Evolutionary conservation across 345 rosid species (phyloP).

Genomic region (Populus nigra): DNA sequence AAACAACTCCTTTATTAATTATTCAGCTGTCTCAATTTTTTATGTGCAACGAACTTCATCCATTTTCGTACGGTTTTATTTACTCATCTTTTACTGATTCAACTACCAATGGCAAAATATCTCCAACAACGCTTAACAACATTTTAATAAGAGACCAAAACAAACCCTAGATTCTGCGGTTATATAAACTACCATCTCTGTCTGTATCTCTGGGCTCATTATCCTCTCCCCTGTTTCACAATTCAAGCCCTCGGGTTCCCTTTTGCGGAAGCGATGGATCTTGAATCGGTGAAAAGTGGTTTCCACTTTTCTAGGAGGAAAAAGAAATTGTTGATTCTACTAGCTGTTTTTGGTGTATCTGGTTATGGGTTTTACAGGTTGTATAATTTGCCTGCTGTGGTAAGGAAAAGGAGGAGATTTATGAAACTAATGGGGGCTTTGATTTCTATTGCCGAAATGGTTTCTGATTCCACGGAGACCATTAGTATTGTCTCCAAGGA

Average conservation of each 20-base stretch:
- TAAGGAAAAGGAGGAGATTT: slow-evolving; percentile 57
- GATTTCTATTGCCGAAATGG: slow-evolving; percentile 60
- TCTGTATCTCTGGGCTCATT: not conserved
- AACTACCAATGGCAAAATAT: not conserved
- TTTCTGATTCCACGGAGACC: slow-evolving; percentile 70
- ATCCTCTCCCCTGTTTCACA: not conserved
- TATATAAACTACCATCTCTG: slow-evolving; percentile 1
- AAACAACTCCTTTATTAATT: too few relatives aligned
- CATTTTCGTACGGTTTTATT: not conserved
- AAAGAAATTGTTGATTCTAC: slow-evolving; percentile 56
- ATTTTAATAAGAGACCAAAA: not conserved
- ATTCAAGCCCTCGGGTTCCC: slow-evolving; percentile 9
- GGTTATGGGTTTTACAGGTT: slow-evolving; percentile 75
- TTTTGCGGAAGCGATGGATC: slow-evolving; percentile 43
- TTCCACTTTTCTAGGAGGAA: slow-evolving; percentile 44
- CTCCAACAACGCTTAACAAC: not conserved
- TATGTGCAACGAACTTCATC: too few relatives aligned
- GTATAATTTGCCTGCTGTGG: slow-evolving; percentile 62
- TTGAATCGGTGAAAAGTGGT: slow-evolving; percentile 43
- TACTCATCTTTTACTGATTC: not conserved
- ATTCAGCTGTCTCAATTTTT: too few relatives aligned
- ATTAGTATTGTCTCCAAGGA: slow-evolving; percentile 62
- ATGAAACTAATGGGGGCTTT: slow-evolving; percentile 56
- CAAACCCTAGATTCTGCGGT: slow-evolving; percentile 22
- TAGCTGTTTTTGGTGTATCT: slow-evolving; percentile 63